Evolutionary conservation across 1,139 yeast species (phyloP), one percentile per base, ranked within the genome.

Genomic region (Magnusiomyces sp.): DNA sequence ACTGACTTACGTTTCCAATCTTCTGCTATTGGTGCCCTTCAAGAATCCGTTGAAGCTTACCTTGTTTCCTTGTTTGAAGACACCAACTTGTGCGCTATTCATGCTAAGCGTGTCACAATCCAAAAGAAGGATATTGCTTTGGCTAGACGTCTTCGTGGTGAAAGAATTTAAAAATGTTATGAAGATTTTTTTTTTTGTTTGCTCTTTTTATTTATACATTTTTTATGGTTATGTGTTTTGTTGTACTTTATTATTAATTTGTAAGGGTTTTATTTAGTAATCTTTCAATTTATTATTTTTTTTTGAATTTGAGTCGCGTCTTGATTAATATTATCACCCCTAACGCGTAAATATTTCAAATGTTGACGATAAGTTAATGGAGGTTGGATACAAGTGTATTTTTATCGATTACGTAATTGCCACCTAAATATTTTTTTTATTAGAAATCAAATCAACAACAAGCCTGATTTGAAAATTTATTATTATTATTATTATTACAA

Each of bases 131-230:
- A 90, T 74, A 89, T 90, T 73, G 95, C 89, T 76, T 84, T 90
- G 71, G 97, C 97, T 62, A 89, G 97, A 81, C 92, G 97, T 83
- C 84, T 90, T 72, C 89, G 97, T 79, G 97, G 97, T 73, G 97
- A 66, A 63, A 63, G 64, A 51, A 49, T 51, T 31, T 51, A 51
- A 45, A 43, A 13, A 4, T 9, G 17, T 38, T n/a, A 5, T 38
- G 14, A n/a, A 38, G 20, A 4, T 38, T 5, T 16, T 14, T 7
- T 36, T 38, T 11, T 38, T 17, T 19, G 6, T 38, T 17, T 38
- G 14, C 19, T 5, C 11, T n/a, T 38, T 38, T 31, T 31, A 31
- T 9, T 31, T 9, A 31, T 31, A 13, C 13, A 9, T 31, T 31
- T 31, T 9, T 31, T 9, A 31, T 31, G 34, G 11, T 31, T 31